phyloP scores from a whole-genome alignment of 2,329 filamentous ascomycete species.

The Pseudogymnoascus sp. region DNA sequence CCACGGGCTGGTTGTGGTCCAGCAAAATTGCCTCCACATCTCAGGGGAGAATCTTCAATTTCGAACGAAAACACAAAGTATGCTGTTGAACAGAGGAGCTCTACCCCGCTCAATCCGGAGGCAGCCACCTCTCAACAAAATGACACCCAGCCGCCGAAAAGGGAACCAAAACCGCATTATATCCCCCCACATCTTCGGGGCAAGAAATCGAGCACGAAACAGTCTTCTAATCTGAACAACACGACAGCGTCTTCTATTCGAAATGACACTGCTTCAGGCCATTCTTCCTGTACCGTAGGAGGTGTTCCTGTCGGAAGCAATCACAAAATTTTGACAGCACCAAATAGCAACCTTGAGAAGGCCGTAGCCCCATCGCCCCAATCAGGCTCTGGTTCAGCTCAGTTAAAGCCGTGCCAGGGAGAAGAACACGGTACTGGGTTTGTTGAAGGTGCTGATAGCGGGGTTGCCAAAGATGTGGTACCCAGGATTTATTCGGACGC shows the following conservation, averaged over 20 bases:
- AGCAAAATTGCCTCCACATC: background rate
- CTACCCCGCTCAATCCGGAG: background rate
- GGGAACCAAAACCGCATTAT: background rate
- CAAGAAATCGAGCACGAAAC: background rate
- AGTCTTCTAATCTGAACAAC: background rate
- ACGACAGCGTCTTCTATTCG: background rate
- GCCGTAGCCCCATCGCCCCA: background rate
- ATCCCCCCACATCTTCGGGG: constrained; percentile 12
- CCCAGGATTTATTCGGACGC: background rate
- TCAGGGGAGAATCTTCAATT: background rate
- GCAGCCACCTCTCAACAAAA: background rate
- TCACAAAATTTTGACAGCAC: background rate
- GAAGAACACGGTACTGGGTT: background rate
- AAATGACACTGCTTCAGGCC: background rate
- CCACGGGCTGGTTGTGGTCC: background rate
- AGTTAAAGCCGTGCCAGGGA: background rate
- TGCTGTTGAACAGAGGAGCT: background rate
- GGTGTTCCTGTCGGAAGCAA: background rate
- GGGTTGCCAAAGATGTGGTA: background rate
- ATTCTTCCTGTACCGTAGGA: background rate
- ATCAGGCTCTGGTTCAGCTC: background rate
- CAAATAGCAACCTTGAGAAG: background rate
- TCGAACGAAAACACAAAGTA: background rate
- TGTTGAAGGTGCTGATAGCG: background rate
- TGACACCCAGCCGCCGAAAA: background rate